Evolutionary conservation across 129 eudicot genomes (phyloP), one percentile per base, ranked within the genome.

Genomic region (Saussurea involucrata): DNA sequence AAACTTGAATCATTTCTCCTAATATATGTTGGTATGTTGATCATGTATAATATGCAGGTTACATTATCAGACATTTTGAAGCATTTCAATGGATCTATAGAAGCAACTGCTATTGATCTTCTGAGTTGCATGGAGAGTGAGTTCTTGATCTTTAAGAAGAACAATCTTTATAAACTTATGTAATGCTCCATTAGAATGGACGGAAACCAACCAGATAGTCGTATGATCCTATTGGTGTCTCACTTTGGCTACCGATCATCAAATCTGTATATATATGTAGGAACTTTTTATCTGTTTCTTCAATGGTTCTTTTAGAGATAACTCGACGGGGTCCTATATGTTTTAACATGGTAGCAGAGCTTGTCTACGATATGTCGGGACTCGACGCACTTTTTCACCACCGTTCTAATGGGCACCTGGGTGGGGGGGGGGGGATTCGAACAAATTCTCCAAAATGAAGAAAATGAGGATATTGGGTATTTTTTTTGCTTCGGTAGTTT

Each of bases 61-160:
- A 22, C 85, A 12, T 83, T 90, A 28, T 53, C 76, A 40, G 95
- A 88, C 74, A 64, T 88, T 11, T 34, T 87, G 86, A 76, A 82
- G 77, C 95, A 88, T 69, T 93, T 93, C 44, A 78, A 44, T 69
- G 91, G 90, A 63, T 85, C 97, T 3, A 76, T 74, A 37, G 87
- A 87, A 68, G 86, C 83, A 77, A 44, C 76, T 1, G 77, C 90
- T 3, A 58, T 84, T 37, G 77, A 78, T 72, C n/a, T 93, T 55
- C 74, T 93, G 74, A 80, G 76, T 67, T 31, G 42, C 67, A 86
- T 93, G 73, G 97, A 93, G 83, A 83, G 88, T 29, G 98, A 93
- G 74, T 88, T 93, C 75, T 61, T 81, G n/a, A 78, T 93, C 77
- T 90, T 24, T 74, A 85, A 73, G 74, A 90, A 93, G 89, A 93